These are phyloP conservation scores for Nigrospora oryzae DNA, from an alignment of 2,329 filamentous ascomycete genomes.

Conservation along the genomic window DNA sequence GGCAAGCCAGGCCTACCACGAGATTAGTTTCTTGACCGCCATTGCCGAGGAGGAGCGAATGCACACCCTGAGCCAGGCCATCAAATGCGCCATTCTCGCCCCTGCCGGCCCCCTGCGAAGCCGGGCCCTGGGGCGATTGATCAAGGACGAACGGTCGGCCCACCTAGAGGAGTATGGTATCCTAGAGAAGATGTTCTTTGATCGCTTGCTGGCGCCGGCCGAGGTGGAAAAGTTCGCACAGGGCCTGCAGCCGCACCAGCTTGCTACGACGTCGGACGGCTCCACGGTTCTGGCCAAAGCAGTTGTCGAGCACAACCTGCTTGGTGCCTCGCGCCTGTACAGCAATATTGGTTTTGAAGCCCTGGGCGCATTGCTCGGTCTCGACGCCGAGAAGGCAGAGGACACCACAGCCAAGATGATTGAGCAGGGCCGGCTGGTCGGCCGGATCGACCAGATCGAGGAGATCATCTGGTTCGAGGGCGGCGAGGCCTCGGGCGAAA, in stretches of 20 bases:
- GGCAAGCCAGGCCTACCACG: slow-evolving; percentile 81
- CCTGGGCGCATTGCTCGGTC: slow-evolving; percentile 67
- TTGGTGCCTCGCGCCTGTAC: slow-evolving; percentile 74
- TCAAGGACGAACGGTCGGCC: slow-evolving; percentile 82
- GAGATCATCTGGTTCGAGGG: slow-evolving; percentile 79
- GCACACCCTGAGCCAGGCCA: slow-evolving; percentile 75
- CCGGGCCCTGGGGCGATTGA: slow-evolving; percentile 71
- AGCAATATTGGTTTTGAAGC: slow-evolving; percentile 69
- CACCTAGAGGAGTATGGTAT: slow-evolving; percentile 76
- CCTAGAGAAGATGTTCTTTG: slow-evolving; percentile 94
- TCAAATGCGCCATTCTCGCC: slow-evolving; percentile 86
- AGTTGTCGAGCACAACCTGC: slow-evolving; percentile 91
- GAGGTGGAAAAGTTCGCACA: slow-evolving; percentile 83
- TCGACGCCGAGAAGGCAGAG: slow-evolving; percentile 76
- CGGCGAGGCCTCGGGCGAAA: slow-evolving; percentile 61
- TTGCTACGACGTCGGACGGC: slow-evolving; percentile 82
- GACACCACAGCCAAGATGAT: slow-evolving; percentile 92
- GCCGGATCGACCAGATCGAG: slow-evolving; percentile 90
- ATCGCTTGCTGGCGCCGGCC: slow-evolving; percentile 69
- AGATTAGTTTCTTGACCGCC: slow-evolving; percentile 67
- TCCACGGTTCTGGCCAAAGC: slow-evolving; percentile 89
- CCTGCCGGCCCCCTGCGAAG: slow-evolving; percentile 82
- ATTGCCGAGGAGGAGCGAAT: slow-evolving; percentile 84
- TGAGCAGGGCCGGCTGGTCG: slow-evolving; percentile 80
- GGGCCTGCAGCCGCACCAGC: slow-evolving; percentile 76